These are phyloP conservation scores for Termitomyces sp. DNA, from an alignment of 1,284 basidiomycete genomes.

Conservation along the genomic window DNA sequence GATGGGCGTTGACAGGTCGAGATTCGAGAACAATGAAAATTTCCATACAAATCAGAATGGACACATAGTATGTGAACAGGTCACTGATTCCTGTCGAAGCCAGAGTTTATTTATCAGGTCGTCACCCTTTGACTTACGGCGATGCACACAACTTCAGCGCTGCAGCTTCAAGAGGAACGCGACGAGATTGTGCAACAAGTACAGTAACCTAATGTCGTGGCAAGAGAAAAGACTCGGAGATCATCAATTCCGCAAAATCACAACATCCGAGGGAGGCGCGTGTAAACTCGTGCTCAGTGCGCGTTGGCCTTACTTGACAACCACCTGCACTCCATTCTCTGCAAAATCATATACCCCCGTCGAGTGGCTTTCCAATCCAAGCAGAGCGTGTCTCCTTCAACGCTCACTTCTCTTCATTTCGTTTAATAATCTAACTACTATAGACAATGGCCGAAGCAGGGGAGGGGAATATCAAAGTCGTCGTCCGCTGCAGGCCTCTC, in stretches of 20 bases:
- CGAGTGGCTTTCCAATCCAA: slow-evolving; percentile 5
- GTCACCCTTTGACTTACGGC: neutral
- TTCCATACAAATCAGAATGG: neutral
- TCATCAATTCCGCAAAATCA: neutral
- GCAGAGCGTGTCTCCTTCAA: slow-evolving; percentile 10
- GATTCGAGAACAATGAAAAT: too few species aligned
- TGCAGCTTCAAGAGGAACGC: too few species aligned
- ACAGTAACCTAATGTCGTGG: neutral
- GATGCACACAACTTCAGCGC: neutral
- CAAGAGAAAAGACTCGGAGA: neutral
- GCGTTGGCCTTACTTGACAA: slow-evolving; percentile 14
- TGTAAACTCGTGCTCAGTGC: slow-evolving; percentile 3
- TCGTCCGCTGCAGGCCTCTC: slow-evolving; percentile 93
- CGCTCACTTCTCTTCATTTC: neutral
- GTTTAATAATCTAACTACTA: neutral
- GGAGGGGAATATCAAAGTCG: slow-evolving; percentile 91
- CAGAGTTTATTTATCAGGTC: neutral
- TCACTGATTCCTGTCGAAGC: neutral
- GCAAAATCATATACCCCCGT: slow-evolving; percentile 9
- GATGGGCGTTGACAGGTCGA: too few species aligned
- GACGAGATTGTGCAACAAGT: neutral
- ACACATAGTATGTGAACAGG: neutral
- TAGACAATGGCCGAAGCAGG: slow-evolving; percentile 42
- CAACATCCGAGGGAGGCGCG: neutral
- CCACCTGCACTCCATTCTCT: slow-evolving; percentile 10